Base-by-base conservation (phyloP, 257 asterid species). In the Solanum pinnatisectum region DNA sequence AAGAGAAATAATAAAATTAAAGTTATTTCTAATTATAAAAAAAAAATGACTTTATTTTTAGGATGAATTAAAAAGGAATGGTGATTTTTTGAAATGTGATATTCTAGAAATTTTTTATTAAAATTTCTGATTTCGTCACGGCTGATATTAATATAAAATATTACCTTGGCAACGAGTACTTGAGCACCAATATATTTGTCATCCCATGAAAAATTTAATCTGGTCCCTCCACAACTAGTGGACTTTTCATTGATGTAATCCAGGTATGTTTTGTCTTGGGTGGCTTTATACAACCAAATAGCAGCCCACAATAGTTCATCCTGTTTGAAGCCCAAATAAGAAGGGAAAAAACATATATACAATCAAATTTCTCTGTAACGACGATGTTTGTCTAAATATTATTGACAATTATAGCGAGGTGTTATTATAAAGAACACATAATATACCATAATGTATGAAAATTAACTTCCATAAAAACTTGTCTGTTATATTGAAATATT, bases 241-340 rank as follows among this genome's bases (percentile, higher is more conserved):
- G 91, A 81, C 32, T 44, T 46, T 25, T 23, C 30, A 11, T 7
- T 71, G 63, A 93, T 84, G 78, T 81, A 92, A 20, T 89, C 25
- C 0, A 87, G 33, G 84, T 94, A 95, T 5, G 6, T 63, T 12
- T 67, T 12, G 52, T 88, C 90, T 8, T 89, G 18, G 1, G 97
- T 95, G 11, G 96, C 97, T 72, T 89, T 63, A 6, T 88, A n/a
- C 23, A 94, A 84, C 98, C 98, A 95, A 4, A 90, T 93, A 14
- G 96, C 94, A 12, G 96, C 95, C 98, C 98, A 95, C 39, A 94
- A 67, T 6, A 91, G 89, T 87, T 95, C 98, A 73, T 94, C 98
- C 98, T 95, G 46, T 49, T 46, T 18, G 7, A 33, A 11, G 27
- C 8, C 18, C 84, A 42, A 65, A 65, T 8, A 7, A 10, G 7